Base-by-base conservation (phyloP, 2,329 filamentous ascomycete species). In the Xylariomycetidae sp. region DNA sequence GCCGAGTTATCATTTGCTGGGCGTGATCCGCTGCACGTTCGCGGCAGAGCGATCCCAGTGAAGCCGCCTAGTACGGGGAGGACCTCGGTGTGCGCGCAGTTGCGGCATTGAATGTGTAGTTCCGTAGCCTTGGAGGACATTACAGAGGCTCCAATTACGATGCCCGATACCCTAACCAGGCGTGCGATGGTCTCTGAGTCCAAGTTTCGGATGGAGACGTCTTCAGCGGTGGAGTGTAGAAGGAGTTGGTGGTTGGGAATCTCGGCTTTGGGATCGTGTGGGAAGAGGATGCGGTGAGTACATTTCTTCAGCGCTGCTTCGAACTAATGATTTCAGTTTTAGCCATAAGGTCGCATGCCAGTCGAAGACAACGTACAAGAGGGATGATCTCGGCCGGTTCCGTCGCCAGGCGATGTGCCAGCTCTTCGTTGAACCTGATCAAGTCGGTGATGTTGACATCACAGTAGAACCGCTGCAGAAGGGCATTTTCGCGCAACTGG, bases 91-190 rank as follows among this genome's bases (percentile, higher is more conserved):
- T 88, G 75, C 38, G 81, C 74, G 62, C 92, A 98, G 52, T 80
- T 88, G 44, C 88, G 79, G 66, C 92, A 98, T 60, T 93, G 80
- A 32, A 98, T 83, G 40, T 85, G 76, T 16, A 98, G 71, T 17
- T 80, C 71, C 6, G 88, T 95, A 5, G 92, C 87, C 67, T 98
- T 96, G 10, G 90, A 96, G 2, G 89, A 95, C 59, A 96, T 82
- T 13, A 94, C 94, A 1, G 90, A 95, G 29, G 92, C 92, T 29
- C 92, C 90, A 46, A 98, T 98, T 39, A 98, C 87, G 45, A 98
- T 98, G 31, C 92, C 93, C 1, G 92, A 92, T 37, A 98, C 94
- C 36, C 90, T 79, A 24, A 98, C 90, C n/a, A 98, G 81, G 48
- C 88, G 82, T 5, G 90, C 88, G 47, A 98, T 93, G 43, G 87